phyloP scores from a whole-genome alignment of 2,329 filamentous ascomycete genomes.

The Talaromyces pinophilus region DNA sequence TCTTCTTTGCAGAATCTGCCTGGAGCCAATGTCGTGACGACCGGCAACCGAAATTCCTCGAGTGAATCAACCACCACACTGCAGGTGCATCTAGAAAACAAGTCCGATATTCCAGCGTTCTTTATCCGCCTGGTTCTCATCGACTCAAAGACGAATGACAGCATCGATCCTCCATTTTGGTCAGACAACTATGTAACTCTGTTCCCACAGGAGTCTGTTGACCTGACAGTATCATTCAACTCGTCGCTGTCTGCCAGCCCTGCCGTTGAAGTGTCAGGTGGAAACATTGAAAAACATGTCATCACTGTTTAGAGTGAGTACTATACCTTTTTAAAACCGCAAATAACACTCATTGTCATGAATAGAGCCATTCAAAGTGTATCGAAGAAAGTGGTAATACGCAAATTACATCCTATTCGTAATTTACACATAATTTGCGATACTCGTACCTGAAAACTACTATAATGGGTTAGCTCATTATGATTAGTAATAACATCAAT shows the following conservation, averaged over 20 bases:
- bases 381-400: neutral
- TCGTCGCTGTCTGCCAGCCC: slow-evolving; percentile 21
- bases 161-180: slow-evolving; percentile 58
- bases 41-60: slow-evolving; percentile 18
- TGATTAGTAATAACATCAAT: neutral
- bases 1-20: slow-evolving; percentile 47
- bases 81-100: slow-evolving; percentile 54
- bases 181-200: slow-evolving; percentile 65
- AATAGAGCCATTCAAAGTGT: neutral
- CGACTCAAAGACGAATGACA: slow-evolving; percentile 42
- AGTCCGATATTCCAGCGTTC: slow-evolving; percentile 56
- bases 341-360: neutral
- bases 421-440: neutral
- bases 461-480: neutral
- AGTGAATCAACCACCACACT: slow-evolving; percentile 24
- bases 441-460: neutral
- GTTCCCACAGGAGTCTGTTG: slow-evolving; percentile 57
- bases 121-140: slow-evolving; percentile 58
- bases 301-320: neutral
- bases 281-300: slow-evolving; percentile 26
- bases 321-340: neutral
- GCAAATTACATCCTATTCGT: neutral
- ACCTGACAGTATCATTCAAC: slow-evolving; percentile 37
- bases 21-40: slow-evolving; percentile 42
- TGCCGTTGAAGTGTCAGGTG: slow-evolving; percentile 29